phyloP scores from a whole-genome alignment of 73 alveolate species.

The Paramecium primaurelia region DNA sequence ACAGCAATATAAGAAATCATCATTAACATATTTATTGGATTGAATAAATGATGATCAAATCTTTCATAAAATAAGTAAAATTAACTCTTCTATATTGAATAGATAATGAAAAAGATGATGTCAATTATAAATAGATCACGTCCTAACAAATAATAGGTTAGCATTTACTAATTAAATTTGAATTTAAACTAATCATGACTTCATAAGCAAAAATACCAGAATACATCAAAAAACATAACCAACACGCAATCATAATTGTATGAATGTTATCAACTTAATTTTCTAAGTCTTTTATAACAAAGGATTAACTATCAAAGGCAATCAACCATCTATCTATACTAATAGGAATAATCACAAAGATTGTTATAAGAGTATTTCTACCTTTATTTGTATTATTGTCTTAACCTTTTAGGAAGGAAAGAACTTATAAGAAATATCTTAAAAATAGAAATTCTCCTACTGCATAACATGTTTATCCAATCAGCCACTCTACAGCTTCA shows the following conservation, averaged over 20 bases:
- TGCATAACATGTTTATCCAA: slow-evolving; percentile 13
- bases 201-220: background rate
- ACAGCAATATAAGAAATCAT: slow-evolving; percentile 6
- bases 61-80: slow-evolving; percentile 8
- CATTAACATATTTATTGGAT: slow-evolving; percentile 28
- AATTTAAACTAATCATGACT: background rate
- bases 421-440: background rate
- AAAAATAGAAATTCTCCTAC: slow-evolving; percentile 13
- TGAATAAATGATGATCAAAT: slow-evolving; percentile 9
- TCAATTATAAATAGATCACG: background rate
- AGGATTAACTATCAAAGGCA: background rate
- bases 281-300: background rate
- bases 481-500: slow-evolving; percentile 19
- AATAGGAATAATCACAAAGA: slow-evolving; percentile 26
- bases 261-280: background rate
- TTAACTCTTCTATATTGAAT: background rate
- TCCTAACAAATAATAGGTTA: background rate
- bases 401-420: background rate
- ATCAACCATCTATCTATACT: background rate
- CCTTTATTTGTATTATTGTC: background rate
- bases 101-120: background rate
- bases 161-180: background rate
- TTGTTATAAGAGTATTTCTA: background rate
- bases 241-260: background rate
- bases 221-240: background rate